A percentile compares a stretch with the other conserved stretches of the same genome.
phyloP scores from a whole-genome alignment of 1,284 basidiomycete genomes.

The Austroboletus niveus region DNA sequence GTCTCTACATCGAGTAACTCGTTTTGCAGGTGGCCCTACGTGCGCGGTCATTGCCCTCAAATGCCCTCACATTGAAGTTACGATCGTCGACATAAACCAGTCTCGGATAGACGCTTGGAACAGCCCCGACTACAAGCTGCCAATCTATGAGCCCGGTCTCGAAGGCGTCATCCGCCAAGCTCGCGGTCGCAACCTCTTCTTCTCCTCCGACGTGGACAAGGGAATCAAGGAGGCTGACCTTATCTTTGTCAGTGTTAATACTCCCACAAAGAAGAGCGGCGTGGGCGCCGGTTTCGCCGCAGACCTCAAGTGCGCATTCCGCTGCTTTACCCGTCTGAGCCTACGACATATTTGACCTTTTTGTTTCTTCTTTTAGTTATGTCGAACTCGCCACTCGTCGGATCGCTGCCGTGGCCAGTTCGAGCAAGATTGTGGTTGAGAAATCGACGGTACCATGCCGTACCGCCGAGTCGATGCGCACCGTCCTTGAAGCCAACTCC shows the following conservation, averaged over 20 bases:
- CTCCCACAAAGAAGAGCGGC: constrained; percentile 97
- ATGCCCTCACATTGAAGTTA: constrained; percentile 93
- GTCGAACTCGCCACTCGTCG: constrained; percentile 95
- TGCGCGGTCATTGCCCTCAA: constrained; percentile 95
- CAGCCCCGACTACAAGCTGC: constrained; percentile 68
- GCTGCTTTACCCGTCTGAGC: not conserved
- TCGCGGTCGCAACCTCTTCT: constrained; percentile 94
- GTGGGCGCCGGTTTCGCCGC: constrained; percentile 97
- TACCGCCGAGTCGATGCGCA: constrained; percentile 98
- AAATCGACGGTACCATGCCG: constrained; percentile 99
- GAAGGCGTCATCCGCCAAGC: constrained; percentile 88
- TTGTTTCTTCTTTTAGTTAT: constrained; percentile 56
- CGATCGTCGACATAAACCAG: constrained; percentile 97
- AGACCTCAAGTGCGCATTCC: constrained; percentile 81
- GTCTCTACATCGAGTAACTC: constrained; percentile 5
- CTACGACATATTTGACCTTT: constrained; percentile 7
- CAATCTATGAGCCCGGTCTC: constrained; percentile 98
- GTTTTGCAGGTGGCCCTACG: constrained; percentile 76
- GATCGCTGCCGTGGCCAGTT: constrained; percentile 88
- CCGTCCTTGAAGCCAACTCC: constrained; percentile 97
- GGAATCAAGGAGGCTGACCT: constrained; percentile 91
- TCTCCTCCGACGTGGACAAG: constrained; percentile 93
- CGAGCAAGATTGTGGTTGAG: constrained; percentile 98
- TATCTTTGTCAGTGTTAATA: constrained; percentile 91
- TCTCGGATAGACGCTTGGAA: constrained; percentile 97